Evolutionary conservation across 75 land plant genomes (phyloP).

Genomic region (Sequoia sempervirens): DNA sequence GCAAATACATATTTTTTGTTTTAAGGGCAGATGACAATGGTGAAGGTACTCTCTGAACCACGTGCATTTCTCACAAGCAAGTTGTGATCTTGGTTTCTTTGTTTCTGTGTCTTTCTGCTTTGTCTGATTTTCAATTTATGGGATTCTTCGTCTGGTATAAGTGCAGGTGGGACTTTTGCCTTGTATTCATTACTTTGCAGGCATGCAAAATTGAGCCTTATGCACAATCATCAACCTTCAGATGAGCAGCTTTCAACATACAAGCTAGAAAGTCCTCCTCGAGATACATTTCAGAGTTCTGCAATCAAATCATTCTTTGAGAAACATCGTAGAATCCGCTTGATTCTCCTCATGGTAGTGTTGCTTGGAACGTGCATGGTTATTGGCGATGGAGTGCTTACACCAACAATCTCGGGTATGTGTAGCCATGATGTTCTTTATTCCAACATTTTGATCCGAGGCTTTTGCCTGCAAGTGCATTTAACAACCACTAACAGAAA

Average conservation of each 20-base stretch:
- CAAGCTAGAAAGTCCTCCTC: constrained; percentile 1
- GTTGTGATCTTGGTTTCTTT: neutral
- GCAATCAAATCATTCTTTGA: constrained; percentile 41
- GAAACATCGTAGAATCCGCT: constrained; percentile 30
- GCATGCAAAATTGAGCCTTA: constrained; percentile 36
- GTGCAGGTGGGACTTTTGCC: constrained; percentile 67
- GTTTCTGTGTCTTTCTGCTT: neutral
- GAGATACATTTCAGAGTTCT: constrained; percentile 20
- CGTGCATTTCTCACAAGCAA: neutral
- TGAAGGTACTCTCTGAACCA: constrained; percentile 45
- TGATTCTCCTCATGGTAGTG: constrained; percentile 41
- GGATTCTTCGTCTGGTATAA: neutral
- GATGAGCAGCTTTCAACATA: constrained; percentile 33
- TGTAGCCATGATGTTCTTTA: neutral
- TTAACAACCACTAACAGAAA: neutral
- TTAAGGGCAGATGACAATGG: constrained; percentile 79
- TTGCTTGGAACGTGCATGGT: constrained; percentile 68
- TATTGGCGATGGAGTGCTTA: constrained; percentile 68
- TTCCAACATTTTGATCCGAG: neutral
- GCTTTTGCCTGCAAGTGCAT: neutral
- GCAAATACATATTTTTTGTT: constrained; percentile 61
- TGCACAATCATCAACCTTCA: constrained; percentile 18
- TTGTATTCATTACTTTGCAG: constrained; percentile 55
- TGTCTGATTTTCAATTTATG: neutral
- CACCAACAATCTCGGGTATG: constrained; percentile 72